phyloP scores from a whole-genome alignment of 371 early-diverging fungal genomes.

The Lichtheimia ornata region DNA sequence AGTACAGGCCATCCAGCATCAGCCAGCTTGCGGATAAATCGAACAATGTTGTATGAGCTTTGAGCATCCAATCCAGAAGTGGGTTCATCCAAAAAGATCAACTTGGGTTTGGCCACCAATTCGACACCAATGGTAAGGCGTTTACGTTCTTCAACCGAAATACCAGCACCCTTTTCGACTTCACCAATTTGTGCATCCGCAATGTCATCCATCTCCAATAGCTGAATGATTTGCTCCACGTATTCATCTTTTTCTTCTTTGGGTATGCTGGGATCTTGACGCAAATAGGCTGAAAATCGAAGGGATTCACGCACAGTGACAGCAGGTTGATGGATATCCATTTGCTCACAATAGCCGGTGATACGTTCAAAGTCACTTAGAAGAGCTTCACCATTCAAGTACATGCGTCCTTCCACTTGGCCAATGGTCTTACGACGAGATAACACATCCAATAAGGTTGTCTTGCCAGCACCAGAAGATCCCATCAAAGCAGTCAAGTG shows the following conservation, averaged over 20 bases:
- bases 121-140: slow-evolving; percentile 74
- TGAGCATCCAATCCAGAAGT: slow-evolving; percentile 72
- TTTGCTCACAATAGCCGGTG: slow-evolving; percentile 85
- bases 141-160: slow-evolving; percentile 67
- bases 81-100: slow-evolving; percentile 85
- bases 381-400: slow-evolving; percentile 53
- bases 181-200: slow-evolving; percentile 58
- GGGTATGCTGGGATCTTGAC: slow-evolving; percentile 56
- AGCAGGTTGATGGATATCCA: slow-evolving; percentile 71
- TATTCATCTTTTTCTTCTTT: slow-evolving; percentile 57
- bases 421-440: slow-evolving; percentile 78
- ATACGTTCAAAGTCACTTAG: slow-evolving; percentile 62
- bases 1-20: slow-evolving; percentile 60
- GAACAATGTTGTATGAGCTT: slow-evolving; percentile 70
- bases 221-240: slow-evolving; percentile 65
- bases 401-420: slow-evolving; percentile 64
- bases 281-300: slow-evolving; percentile 68
- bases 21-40: slow-evolving; percentile 65
- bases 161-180: slow-evolving; percentile 46
- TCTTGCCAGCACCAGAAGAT: slow-evolving; percentile 84
- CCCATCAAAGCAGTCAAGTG: slow-evolving; percentile 82
- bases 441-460: slow-evolving; percentile 79
- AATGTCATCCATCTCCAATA: slow-evolving; percentile 62
- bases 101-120: slow-evolving; percentile 71
- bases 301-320: slow-evolving; percentile 65